phyloP scores from a whole-genome alignment of 106 monocot species.

The Platanthera zijinensis region DNA sequence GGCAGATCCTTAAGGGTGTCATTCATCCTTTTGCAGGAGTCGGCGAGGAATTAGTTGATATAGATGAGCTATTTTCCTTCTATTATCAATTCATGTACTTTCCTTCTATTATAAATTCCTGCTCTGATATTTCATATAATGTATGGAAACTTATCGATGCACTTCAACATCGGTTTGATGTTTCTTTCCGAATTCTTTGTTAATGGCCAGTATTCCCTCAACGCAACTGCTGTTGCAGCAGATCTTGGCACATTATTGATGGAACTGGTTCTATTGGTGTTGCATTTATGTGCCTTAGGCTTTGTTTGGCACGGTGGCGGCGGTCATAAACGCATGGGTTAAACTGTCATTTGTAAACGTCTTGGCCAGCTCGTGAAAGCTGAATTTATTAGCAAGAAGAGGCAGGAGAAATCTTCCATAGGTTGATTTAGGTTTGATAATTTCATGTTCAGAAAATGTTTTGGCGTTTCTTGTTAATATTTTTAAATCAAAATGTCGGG shows the following conservation, averaged over 20 bases:
- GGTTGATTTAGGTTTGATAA: no score
- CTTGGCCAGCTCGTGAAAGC: slow-evolving; percentile 65
- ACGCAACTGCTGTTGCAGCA: slow-evolving; percentile 80
- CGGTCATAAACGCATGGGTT: no score
- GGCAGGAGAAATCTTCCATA: slow-evolving; percentile 18
- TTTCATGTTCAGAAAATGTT: no score
- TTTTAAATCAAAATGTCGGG: no score
- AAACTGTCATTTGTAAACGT: no score
- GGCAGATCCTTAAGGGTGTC: no score
- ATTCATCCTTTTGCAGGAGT: no score
- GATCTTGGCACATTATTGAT: slow-evolving; percentile 94
- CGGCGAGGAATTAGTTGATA: no score
- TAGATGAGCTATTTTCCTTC: no score
- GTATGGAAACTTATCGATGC: slow-evolving; percentile 50
- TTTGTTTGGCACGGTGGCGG: no score
- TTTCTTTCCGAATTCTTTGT: slow-evolving; percentile 84
- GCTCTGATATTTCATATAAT: slow-evolving; percentile 49
- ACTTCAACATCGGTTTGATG: slow-evolving; percentile 58
- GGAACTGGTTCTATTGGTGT: slow-evolving; percentile 90
- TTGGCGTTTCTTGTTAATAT: no score
- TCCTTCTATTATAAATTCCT: slow-evolving; percentile 70
- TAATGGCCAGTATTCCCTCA: slow-evolving; percentile 84
- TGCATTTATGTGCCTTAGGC: no score
- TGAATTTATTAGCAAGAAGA: slow-evolving; percentile 42
- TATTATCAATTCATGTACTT: slow-evolving; percentile 60